Evolutionary conservation across 2,329 filamentous ascomycete species (phyloP).

Genomic region (Cercospora zeae-maydis): DNA sequence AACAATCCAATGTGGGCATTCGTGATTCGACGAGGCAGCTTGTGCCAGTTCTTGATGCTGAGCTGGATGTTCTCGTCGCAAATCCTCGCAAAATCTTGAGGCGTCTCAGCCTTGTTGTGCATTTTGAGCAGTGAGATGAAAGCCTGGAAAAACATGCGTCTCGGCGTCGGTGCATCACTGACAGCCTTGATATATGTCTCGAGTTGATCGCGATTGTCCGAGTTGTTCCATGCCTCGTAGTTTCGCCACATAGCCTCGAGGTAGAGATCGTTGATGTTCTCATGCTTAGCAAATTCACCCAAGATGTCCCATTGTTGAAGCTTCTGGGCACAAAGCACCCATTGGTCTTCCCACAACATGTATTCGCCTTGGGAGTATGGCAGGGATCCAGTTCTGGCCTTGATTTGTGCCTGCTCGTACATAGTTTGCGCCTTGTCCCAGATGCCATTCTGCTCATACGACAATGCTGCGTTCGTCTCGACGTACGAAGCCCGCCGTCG

Average conservation of each 20-base stretch:
- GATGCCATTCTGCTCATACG: slow-evolving; percentile 97
- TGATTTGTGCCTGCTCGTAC: slow-evolving; percentile 95
- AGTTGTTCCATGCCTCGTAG: slow-evolving; percentile 88
- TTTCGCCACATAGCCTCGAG: slow-evolving; percentile 94
- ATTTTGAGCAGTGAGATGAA: slow-evolving; percentile 96
- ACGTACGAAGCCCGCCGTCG: slow-evolving; percentile 91
- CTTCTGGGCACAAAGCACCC: slow-evolving; percentile 96
- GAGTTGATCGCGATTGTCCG: slow-evolving; percentile 80
- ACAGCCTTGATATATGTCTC: slow-evolving; percentile 94
- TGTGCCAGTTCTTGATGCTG: slow-evolving; percentile 97
- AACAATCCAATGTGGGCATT: slow-evolving; percentile 92
- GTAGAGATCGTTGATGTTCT: slow-evolving; percentile 95
- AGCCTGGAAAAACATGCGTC: slow-evolving; percentile 93
- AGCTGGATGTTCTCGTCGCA: slow-evolving; percentile 97
- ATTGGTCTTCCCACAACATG: slow-evolving; percentile 99
- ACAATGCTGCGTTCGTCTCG: slow-evolving; percentile 93
- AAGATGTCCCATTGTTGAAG: slow-evolving; percentile 98
- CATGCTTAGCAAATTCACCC: slow-evolving; percentile 96
- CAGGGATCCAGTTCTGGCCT: slow-evolving; percentile 90
- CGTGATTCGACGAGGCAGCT: slow-evolving; percentile 88
- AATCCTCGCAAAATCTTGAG: slow-evolving; percentile 77
- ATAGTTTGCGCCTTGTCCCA: slow-evolving; percentile 98
- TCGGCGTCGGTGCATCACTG: slow-evolving; percentile 92
- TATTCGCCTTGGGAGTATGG: slow-evolving; percentile 97
- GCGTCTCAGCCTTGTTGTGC: slow-evolving; percentile 79